These are phyloP conservation scores for Saturnispora zaruensis DNA, from an alignment of 805 yeast genomes.

Conservation along the genomic window DNA sequence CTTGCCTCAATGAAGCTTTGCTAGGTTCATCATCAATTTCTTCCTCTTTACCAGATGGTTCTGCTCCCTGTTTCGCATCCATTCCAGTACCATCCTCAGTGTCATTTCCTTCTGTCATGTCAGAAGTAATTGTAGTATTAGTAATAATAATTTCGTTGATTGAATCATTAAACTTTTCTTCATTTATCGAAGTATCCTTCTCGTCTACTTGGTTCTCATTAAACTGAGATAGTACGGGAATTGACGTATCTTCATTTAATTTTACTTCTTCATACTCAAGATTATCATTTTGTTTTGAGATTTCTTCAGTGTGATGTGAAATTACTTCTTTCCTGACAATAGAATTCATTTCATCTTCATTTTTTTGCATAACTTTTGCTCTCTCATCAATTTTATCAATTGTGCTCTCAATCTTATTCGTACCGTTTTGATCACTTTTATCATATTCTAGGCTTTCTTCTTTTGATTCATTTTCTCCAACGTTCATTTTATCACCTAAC, in stretches of 20 bases:
- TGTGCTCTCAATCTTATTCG: neutral
- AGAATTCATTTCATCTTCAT: no score
- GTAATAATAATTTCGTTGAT: constrained; percentile 3
- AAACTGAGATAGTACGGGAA: no score
- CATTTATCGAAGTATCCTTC: neutral
- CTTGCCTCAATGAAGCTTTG: constrained; percentile 8
- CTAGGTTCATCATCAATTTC: constrained; percentile 6
- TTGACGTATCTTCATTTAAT: neutral
- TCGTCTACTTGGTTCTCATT: neutral
- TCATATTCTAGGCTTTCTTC: neutral
- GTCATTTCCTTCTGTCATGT: neutral
- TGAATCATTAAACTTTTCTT: neutral
- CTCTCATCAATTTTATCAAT: no score
- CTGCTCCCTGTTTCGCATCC: neutral
- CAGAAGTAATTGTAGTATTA: constrained; percentile 4
- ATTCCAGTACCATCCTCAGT: neutral
- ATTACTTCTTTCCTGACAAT: no score
- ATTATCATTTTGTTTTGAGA: neutral
- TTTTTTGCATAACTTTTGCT: no score
- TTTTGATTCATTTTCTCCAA: neutral
- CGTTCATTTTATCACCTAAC: neutral
- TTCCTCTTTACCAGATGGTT: neutral
- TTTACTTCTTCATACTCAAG: neutral
- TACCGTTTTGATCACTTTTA: no score
- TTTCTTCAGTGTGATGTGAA: neutral